Base-by-base conservation (phyloP, 1,284 basidiomycete species). In the Peniophora sp. region DNA sequence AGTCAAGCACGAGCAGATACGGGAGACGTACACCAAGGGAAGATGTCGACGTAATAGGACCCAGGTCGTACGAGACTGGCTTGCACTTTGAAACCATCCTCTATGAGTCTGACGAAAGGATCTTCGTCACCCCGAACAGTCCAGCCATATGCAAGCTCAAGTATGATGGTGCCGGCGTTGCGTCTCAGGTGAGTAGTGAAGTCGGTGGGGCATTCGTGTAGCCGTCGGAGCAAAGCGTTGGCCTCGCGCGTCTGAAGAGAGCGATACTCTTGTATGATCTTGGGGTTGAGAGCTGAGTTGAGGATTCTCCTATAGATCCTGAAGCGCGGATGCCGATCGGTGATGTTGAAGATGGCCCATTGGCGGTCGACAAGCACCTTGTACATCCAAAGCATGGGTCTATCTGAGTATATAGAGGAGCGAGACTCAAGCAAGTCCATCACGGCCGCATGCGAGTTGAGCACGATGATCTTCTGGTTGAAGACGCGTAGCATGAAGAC, bases 381-480 rank as follows among this genome's bases (percentile, higher is more conserved):
- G 55, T 62, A 71, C 71, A 75, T 74, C 62, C 66, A 68, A 3
- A 47, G 58, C 60, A 45, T 34, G 0, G 74, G 73, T 1, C 74
- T 67, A 50, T 74, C 70, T 11, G 71, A 73, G 51, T 73, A 74
- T 5, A 68, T 67, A 32, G 57, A 51, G n/a, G 70, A 64, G 22
- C 71, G 66, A 47, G 60, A 59, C 32, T 70, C 67, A 10, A 75
- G 60, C 1, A 74, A 62, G 6, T 70, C 65, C 22, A 58, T 55
- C 3, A 70, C 62, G 11, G 65, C 61, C 24, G 52, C 48, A 22
- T 54, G 58, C 50, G 62, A 61, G 54, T 72, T 74, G 5, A 75
- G 58, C 9, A 75, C 64, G 24, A 74, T 55, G 15, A 64, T 62
- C 14, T 51, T 59, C 10, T 59, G 60, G 51, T 68, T 68, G 52